phyloP scores from a whole-genome alignment of 2,329 filamentous ascomycete genomes.

The Botrytis aclada region DNA sequence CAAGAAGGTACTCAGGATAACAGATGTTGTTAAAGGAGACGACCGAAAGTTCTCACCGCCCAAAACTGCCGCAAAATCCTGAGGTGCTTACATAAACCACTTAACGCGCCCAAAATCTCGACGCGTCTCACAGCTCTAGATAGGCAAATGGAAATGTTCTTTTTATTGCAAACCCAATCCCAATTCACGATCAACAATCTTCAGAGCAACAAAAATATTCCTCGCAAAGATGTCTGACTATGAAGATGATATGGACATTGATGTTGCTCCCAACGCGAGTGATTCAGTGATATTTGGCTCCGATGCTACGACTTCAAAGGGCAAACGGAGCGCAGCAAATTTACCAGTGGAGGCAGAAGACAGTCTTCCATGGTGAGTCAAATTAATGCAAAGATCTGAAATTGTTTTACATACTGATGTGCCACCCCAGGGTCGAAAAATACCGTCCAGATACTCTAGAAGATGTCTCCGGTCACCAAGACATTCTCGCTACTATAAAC shows the following conservation, averaged over 20 bases:
- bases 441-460: slow-evolving; percentile 85
- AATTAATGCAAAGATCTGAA: no score
- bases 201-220: neutral
- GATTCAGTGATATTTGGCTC: slow-evolving; percentile 66
- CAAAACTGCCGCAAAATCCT: neutral
- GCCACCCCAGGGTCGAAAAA: slow-evolving; percentile 76
- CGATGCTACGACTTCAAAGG: slow-evolving; percentile 70
- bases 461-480: slow-evolving; percentile 94
- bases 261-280: slow-evolving; percentile 49
- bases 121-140: slow-evolving; percentile 15
- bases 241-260: slow-evolving; percentile 68
- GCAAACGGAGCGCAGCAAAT: slow-evolving; percentile 89
- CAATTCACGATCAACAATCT: neutral
- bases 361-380: slow-evolving; percentile 77
- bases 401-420: slow-evolving; percentile 21
- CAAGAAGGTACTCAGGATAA: neutral
- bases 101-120: slow-evolving; percentile 19
- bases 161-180: neutral
- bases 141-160: neutral
- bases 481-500: slow-evolving; percentile 96
- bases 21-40: neutral
- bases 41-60: neutral
- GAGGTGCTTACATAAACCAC: slow-evolving; percentile 18
- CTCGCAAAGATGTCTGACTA: slow-evolving; percentile 49
- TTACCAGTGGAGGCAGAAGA: slow-evolving; percentile 92